Base-by-base conservation (phyloP, 78 protist genomes). In the Dictyostelium capitatum region DNA sequence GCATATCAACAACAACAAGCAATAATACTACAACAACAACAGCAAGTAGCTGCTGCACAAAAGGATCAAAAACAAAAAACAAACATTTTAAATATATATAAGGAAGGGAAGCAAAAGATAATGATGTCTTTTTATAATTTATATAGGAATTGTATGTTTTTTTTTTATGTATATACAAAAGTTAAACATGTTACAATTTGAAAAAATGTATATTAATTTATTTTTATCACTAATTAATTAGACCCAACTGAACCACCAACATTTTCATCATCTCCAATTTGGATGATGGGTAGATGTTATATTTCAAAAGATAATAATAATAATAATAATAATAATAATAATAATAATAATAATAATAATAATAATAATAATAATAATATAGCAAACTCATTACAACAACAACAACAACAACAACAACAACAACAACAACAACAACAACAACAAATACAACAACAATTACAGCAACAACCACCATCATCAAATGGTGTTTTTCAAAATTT, bases 61-160 rank as follows among this genome's bases (percentile, higher is more conserved):
- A 30, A 41, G 43, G 47, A 72, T 6, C 12, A 75, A 28, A 25
- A 50, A 75, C 82, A 75, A 75, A 25, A 75, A 75, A 79, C 30
- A 20, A 73, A 20, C 32, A 32, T 83, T 28, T 54, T 83, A 20
- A 77, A 73, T 54, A 32, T 83, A 20, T 83, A 83, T 30, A 48
- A 56, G 17, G 47, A 51, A 25, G 81, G 91, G 53, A 83, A 83
- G 43, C 91, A 83, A 73, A 83, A 83, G 70, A 83, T 83, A 54
- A 83, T 83, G 91, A 83, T 83, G 23, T 83, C 91, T 19, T 83
- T 83, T 73, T 83, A 83, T 83, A 83, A 83, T 73, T 53, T 83
- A 11, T 83, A 83, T 83, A 69, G 91, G 73, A 83, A 83, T 56
- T 83, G 89, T 81, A 65, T 17, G 56, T 57, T n/a, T n/a, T n/a